Evolutionary conservation across 2,329 filamentous ascomycete species (phyloP), one percentile per base, ranked within the genome.

Genomic region (Diaporthe sp.): DNA sequence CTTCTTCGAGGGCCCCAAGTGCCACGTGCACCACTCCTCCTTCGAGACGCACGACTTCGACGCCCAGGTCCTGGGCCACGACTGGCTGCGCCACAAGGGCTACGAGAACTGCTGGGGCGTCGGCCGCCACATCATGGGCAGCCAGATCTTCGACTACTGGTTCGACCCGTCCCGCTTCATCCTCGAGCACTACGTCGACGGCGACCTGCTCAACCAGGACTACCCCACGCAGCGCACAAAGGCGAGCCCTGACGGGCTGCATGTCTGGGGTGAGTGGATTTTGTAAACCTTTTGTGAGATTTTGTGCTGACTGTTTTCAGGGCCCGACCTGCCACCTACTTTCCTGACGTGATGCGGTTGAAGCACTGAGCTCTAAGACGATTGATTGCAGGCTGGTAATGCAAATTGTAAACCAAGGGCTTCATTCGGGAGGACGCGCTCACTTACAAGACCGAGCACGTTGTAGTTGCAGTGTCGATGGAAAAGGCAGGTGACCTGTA

Each of bases 31-130:
- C 81, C 93, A 94, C 83, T 90, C 89, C 25, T 90, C 88, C 3
- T 94, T 92, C 78, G 93, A 94, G 83, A 92, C 93, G 6, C 90
- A 93, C 79, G 92, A 94, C 81, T 93, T 93, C 79, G 93, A 95
- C 80, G 90, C 90, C 6, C 93, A 94, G 85, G 86, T 90, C 44
- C 85, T 94, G 4, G 93, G 93, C 1, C 93, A 95, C 83, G 89
- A 93, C 79, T 94, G 92, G 91, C 84, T 95, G 77, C 86, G 86
- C 2, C 84, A 90, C 77, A 90, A 91, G 81, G 90, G 90, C 1
- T 93, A 93, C 81, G 88, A 87, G 79, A 89, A 87, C 79, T 92
- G 92, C 77, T 95, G 93, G 93, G 93, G 93, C 2, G 90, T 95
- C 0, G 93, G 93, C 0, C 84, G 93, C 71, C 93, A 94, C 84